These are phyloP conservation scores for Psilocybe sp. DNA, from an alignment of 768 basidiomycete species.

Conservation along the genomic window DNA sequence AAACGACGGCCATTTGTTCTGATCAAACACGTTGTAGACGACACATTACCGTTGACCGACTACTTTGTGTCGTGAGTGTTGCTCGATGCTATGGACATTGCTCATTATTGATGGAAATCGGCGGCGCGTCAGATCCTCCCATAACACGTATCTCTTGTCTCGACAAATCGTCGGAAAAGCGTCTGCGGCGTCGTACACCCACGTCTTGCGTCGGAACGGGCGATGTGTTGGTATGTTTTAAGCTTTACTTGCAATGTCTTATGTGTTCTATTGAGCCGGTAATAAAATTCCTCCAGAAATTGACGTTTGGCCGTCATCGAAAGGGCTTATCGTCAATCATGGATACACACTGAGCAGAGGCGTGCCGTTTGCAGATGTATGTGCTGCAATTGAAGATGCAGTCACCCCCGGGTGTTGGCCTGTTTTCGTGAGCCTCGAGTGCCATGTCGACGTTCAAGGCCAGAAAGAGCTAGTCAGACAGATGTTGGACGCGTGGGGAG, in stretches of 20 bases:
- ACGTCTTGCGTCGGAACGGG: conserved; percentile 48
- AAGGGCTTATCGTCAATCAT: conserved; percentile 57
- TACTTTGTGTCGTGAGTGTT: conserved; percentile 55
- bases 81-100: conserved; percentile 6
- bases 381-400: conserved; percentile 45
- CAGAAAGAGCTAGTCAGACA: conserved; percentile 54
- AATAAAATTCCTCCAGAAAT: conserved; percentile 40
- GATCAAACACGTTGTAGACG: conserved; percentile 30
- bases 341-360: conserved; percentile 56
- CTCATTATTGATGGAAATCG: not conserved
- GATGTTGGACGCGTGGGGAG: conserved; percentile 50
- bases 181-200: conserved; percentile 51
- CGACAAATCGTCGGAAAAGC: conserved; percentile 54
- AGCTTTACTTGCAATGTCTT: not conserved
- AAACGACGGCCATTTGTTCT: conserved; percentile 34
- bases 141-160: conserved; percentile 64
- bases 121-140: conserved; percentile 44
- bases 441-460: conserved; percentile 49
- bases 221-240: conserved; percentile 46
- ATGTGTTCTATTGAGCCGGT: not conserved
- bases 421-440: conserved; percentile 58
- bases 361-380: conserved; percentile 50
- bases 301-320: conserved; percentile 60
- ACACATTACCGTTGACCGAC: conserved; percentile 45
- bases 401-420: conserved; percentile 48